Evolutionary conservation across 768 basidiomycete species (phyloP).

Genomic region (Panaeolus papilionaceus): DNA sequence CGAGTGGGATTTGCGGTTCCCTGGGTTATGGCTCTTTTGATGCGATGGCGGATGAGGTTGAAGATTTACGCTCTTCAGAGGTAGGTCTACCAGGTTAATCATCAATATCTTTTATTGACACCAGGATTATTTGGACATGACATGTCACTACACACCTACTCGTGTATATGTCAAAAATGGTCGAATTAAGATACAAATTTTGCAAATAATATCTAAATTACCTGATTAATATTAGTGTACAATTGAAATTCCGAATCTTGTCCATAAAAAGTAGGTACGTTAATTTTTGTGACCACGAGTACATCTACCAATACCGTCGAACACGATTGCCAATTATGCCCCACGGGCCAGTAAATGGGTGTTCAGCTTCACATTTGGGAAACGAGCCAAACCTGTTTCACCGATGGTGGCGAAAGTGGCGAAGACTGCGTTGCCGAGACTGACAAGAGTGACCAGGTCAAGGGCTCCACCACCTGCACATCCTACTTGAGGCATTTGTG

Average conservation of each 20-base stretch:
- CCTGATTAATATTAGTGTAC: no score
- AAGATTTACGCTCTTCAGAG: conserved; percentile 45
- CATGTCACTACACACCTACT: conserved; percentile 37
- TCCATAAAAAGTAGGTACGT: no score
- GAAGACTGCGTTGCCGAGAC: conserved; percentile 30
- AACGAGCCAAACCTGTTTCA: conserved; percentile 18
- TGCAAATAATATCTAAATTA: no score
- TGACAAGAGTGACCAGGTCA: conserved; percentile 27
- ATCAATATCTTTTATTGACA: not conserved
- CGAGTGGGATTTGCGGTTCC: conserved; percentile 31
- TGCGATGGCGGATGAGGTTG: conserved; percentile 46
- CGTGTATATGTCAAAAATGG: no score
- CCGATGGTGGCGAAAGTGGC: no score
- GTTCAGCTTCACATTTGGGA: conserved; percentile 31
- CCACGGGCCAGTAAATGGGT: conserved; percentile 27
- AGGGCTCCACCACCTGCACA: conserved; percentile 29
- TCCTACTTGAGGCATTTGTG: not conserved
- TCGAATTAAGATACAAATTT: no score
- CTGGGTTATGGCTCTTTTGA: conserved; percentile 38
- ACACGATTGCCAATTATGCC: conserved; percentile 40
- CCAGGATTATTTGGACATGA: conserved; percentile 46
- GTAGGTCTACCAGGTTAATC: conserved; percentile 39
- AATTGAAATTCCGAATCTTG: no score
- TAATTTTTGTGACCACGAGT: no score
- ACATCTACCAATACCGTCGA: conserved; percentile 56